phyloP scores from a whole-genome alignment of 176 grass and related monocot species.

The Triticum urartu region DNA sequence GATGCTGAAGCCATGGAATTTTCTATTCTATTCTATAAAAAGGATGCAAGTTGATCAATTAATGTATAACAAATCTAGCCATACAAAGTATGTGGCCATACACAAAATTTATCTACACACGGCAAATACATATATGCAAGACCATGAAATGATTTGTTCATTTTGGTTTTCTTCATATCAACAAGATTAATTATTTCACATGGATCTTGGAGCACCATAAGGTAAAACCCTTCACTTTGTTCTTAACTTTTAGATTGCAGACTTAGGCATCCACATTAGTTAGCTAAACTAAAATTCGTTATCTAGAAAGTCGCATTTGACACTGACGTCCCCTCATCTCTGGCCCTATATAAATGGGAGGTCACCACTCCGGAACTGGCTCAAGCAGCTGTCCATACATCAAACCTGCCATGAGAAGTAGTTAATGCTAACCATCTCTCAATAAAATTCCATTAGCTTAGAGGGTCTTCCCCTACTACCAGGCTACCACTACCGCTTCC shows the following conservation, averaged over 20 bases:
- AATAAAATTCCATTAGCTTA: slow-evolving; percentile 14
- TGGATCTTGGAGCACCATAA: not conserved
- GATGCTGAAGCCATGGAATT: no score
- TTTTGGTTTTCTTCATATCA: not conserved
- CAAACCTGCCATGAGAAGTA: not conserved
- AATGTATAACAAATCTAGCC: not conserved
- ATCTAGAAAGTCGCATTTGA: slow-evolving; percentile 12
- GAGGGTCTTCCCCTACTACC: not conserved
- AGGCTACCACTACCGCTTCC: not conserved
- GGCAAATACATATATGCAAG: no score
- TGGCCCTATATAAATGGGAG: slow-evolving; percentile 28
- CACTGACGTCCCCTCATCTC: slow-evolving; percentile 16
- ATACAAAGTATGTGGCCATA: not conserved
- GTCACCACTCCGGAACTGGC: slow-evolving; percentile 10
- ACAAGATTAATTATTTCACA: not conserved
- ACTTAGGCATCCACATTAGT: not conserved
- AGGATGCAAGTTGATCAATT: not conserved
- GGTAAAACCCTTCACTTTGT: not conserved
- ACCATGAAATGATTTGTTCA: not conserved
- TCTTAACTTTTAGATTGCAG: not conserved
- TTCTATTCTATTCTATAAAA: no score
- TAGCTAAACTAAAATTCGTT: not conserved
- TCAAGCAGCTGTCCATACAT: not conserved
- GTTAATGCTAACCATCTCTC: not conserved
- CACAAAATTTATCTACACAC: not conserved